phyloP scores from a whole-genome alignment of 179 eudicot species.

The Vitellaria paradoxa region DNA sequence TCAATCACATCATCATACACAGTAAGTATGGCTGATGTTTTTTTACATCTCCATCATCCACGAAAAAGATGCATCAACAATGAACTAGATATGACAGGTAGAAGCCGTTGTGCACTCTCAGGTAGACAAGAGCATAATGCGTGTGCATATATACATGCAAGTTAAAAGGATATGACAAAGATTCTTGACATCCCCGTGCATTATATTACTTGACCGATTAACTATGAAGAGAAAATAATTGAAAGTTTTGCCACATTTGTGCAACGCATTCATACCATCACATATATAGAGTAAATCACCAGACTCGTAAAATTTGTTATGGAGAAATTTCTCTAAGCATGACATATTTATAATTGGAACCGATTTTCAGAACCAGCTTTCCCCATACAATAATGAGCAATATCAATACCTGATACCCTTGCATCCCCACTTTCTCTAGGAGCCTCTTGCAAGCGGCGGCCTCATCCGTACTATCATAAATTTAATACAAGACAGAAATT shows the following conservation, averaged over 20 bases:
- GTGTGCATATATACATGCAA: no score
- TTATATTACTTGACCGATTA: background rate
- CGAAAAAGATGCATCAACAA: background rate
- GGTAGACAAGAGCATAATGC: background rate
- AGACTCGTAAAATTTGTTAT: background rate
- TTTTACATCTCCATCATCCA: no score
- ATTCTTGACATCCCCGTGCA: no score
- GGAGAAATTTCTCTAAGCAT: background rate
- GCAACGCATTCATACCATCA: background rate
- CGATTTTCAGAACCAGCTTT: background rate
- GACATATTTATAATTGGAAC: background rate
- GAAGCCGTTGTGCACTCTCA: background rate
- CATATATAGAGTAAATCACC: background rate
- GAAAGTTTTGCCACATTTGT: background rate
- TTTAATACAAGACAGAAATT: background rate
- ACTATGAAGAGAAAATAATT: no score
- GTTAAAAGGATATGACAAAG: no score
- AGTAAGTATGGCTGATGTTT: background rate
- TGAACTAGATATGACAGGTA: background rate
- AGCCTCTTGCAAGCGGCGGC: conserved; percentile 49
- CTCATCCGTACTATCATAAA: conserved; percentile 43
- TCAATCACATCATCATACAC: background rate
- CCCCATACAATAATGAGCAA: background rate
- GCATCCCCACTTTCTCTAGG: conserved; percentile 45
- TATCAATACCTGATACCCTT: conserved; percentile 52